A percentile compares a stretch with the other conserved stretches of the same genome.
These are phyloP conservation scores for Pestalotiopsis sp. DNA, from an alignment of 2,329 filamentous ascomycete genomes.

Conservation along the genomic window DNA sequence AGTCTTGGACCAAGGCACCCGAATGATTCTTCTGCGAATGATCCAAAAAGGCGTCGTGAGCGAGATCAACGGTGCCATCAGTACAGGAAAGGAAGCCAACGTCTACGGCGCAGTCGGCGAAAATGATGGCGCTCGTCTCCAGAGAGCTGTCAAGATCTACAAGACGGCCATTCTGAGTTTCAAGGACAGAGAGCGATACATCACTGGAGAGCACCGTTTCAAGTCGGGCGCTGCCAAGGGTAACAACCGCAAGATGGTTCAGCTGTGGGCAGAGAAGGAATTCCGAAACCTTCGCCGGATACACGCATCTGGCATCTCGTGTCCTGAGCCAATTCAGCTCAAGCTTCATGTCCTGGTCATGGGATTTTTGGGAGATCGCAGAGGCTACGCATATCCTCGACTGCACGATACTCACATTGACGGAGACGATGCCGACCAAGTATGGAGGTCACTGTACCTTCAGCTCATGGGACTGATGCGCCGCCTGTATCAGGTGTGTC, in stretches of 20 bases:
- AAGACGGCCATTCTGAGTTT: conserved; percentile 98
- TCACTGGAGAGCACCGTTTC: conserved; percentile 92
- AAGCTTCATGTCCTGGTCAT: conserved; percentile 96
- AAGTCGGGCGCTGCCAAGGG: conserved; percentile 89
- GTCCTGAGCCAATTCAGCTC: conserved; percentile 85
- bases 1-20: conserved; percentile 89
- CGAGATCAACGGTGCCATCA: conserved; percentile 93
- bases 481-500: conserved; percentile 88
- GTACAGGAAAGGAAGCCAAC: conserved; percentile 97
- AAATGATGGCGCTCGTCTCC: conserved; percentile 58
- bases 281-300: conserved; percentile 91
- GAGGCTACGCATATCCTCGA: conserved; percentile 85
- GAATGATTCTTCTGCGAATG: conserved; percentile 95
- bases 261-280: conserved; percentile 98
- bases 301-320: conserved; percentile 82
- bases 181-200: conserved; percentile 96
- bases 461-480: conserved; percentile 89
- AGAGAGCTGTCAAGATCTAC: conserved; percentile 97
- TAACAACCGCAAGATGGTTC: conserved; percentile 96
- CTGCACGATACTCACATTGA: conserved; percentile 82
- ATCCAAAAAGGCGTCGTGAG: conserved; percentile 89
- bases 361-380: conserved; percentile 86
- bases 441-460: conserved; percentile 80
- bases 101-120: conserved; percentile 87
- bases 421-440: conserved; percentile 67